Evolutionary conservation across 1,139 yeast genomes (phyloP).

Genomic region (Blastobotrys arbuscula): DNA sequence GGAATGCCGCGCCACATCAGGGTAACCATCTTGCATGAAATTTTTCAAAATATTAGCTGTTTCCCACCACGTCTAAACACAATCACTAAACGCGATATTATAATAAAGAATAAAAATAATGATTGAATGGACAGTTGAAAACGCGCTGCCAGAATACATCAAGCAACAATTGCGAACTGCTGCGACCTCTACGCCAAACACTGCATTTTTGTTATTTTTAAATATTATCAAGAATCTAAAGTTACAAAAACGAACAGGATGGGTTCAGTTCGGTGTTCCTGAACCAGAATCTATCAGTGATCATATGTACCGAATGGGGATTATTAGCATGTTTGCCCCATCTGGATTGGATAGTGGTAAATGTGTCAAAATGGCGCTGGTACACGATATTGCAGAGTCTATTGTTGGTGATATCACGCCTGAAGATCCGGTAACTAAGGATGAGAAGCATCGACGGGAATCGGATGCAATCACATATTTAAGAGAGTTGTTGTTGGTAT

Average conservation of each 20-base stretch:
- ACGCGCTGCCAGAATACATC: slow-evolving; percentile 51
- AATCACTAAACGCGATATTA: not conserved
- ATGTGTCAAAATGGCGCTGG: slow-evolving; percentile 80
- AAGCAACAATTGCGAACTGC: slow-evolving; percentile 35
- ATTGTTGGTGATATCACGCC: slow-evolving; percentile 96
- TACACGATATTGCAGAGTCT: slow-evolving; percentile 93
- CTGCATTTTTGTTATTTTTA: slow-evolving; percentile 43
- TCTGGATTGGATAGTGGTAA: slow-evolving; percentile 41
- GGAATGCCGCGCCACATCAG: too few relatives aligned
- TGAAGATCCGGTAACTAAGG: slow-evolving; percentile 60
- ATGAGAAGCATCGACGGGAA: slow-evolving; percentile 78
- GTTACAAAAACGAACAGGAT: slow-evolving; percentile 83
- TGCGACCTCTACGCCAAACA: slow-evolving; percentile 8
- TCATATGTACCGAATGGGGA: slow-evolving; percentile 96
- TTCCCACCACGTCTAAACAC: not conserved
- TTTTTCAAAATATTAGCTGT: too few relatives aligned
- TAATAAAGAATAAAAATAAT: too few relatives aligned
- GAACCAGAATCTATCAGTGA: slow-evolving; percentile 75
- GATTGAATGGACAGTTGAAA: slow-evolving; percentile 54
- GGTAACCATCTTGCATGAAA: too few relatives aligned
- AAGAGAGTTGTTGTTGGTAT: slow-evolving; percentile 54
- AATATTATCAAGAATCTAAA: slow-evolving; percentile 73
- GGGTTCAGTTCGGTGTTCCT: slow-evolving; percentile 54
- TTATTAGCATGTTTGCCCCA: slow-evolving; percentile 70
- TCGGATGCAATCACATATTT: slow-evolving; percentile 65